A percentile compares a stretch with the other conserved stretches of the same genome.
Evolutionary conservation across 2,329 filamentous ascomycete genomes (phyloP).

Genomic region (Ilyonectria sp.): DNA sequence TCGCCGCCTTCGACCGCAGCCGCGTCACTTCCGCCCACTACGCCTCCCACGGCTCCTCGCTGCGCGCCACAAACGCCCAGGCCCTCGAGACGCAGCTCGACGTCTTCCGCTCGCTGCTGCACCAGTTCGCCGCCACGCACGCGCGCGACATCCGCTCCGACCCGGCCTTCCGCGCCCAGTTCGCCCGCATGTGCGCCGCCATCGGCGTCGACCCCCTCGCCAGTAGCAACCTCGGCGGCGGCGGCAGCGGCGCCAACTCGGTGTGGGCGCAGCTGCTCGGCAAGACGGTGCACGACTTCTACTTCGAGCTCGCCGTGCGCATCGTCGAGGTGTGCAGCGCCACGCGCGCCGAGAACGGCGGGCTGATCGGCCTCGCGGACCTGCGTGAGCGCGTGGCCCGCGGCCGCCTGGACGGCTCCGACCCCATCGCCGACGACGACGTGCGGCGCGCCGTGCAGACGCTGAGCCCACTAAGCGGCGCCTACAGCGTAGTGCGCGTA

Average conservation of each 20-base stretch:
- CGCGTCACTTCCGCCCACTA: constrained; percentile 90
- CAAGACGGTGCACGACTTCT: constrained; percentile 95
- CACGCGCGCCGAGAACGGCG: constrained; percentile 92
- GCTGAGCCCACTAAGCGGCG: constrained; percentile 87
- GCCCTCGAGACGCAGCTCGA: constrained; percentile 94
- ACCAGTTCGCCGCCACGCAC: constrained; percentile 96
- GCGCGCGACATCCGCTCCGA: constrained; percentile 96
- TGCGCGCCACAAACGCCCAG: constrained; percentile 87
- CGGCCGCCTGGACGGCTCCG: constrained; percentile 81
- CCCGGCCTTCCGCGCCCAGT: constrained; percentile 94
- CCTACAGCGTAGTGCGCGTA: constrained; percentile 87
- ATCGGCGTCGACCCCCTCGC: constrained; percentile 97
- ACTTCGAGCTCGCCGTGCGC: constrained; percentile 96
- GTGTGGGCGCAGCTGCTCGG: constrained; percentile 96
- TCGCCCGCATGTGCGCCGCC: constrained; percentile 97
- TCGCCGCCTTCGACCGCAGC: constrained; percentile 90
- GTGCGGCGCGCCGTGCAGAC: constrained; percentile 90
- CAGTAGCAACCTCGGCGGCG: constrained; percentile 52
- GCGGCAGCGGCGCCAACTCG: constrained; percentile 70
- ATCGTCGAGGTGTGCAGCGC: constrained; percentile 93
- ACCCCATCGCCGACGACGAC: constrained; percentile 92
- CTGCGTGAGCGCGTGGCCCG: constrained; percentile 82
- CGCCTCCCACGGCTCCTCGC: constrained; percentile 87
- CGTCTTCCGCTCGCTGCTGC: constrained; percentile 94
- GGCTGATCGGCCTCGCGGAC: constrained; percentile 88